Evolutionary conservation across 139 green algal species (phyloP).

Genomic region (Pseudopediastrum boryanum): DNA sequence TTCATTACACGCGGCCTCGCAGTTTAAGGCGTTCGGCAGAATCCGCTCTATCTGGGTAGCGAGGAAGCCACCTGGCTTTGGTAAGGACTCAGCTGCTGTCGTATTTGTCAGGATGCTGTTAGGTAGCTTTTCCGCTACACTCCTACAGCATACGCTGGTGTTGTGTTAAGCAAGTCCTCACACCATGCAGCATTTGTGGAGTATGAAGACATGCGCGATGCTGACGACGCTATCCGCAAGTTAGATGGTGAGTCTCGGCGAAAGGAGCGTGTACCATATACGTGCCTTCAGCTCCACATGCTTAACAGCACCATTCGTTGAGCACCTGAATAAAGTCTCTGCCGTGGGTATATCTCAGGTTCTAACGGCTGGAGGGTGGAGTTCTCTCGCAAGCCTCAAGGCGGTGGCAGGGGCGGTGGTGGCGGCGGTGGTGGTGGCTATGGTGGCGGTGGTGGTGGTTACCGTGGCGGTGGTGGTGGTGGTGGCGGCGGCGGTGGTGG

Average conservation of each 20-base stretch:
- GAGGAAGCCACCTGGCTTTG: conserved; percentile 42
- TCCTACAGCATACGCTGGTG: not conserved
- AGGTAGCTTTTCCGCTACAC: not conserved
- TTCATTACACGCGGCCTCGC: too few relatives aligned
- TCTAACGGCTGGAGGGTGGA: conserved; percentile 40
- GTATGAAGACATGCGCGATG: conserved; percentile 59
- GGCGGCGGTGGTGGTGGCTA: not conserved
- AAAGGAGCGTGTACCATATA: not conserved
- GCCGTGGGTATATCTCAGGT: too few relatives aligned
- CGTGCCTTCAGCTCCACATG: not conserved
- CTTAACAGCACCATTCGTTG: too few relatives aligned
- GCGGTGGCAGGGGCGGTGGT: not conserved
- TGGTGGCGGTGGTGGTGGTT: not conserved
- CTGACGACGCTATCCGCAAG: conserved; percentile 59
- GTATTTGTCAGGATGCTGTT: not conserved
- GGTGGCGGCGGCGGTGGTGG: conserved; percentile 9
- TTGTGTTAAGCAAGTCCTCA: not conserved
- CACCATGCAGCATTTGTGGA: conserved; percentile 44
- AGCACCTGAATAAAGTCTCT: too few relatives aligned
- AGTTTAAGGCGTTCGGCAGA: conserved; percentile 46
- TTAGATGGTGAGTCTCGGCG: conserved; percentile 47
- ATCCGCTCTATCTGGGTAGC: conserved; percentile 51
- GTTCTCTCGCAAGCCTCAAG: conserved; percentile 16
- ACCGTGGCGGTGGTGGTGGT: not conserved
- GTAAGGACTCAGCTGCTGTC: not conserved